Conservation (phyloP, 768 basidiomycete genomes). For the Crassisporium funariophilum region DNA sequence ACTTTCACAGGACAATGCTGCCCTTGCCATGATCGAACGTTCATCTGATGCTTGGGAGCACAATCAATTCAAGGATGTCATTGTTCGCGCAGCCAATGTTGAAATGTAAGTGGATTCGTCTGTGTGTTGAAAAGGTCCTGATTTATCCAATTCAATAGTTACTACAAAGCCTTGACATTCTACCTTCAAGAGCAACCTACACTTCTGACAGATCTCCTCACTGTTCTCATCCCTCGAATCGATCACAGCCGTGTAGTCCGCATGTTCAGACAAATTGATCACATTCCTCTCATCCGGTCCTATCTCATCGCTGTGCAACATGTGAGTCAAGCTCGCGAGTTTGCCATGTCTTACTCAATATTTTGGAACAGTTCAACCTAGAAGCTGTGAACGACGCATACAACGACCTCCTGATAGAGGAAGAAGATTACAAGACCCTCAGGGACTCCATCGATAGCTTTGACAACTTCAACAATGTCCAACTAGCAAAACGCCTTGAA, state of each 20-base stretch:
- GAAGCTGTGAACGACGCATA: constrained; percentile 98
- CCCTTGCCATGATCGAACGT: constrained; percentile 97
- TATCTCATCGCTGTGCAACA: constrained; percentile 98
- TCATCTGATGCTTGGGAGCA: constrained; percentile 99
- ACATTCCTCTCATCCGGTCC: constrained; percentile 92
- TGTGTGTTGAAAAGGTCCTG: not conserved
- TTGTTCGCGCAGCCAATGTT: constrained; percentile 95
- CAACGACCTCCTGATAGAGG: constrained; percentile 97
- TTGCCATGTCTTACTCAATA: constrained; percentile 4
- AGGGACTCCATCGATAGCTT: constrained; percentile 98
- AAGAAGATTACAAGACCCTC: constrained; percentile 97
- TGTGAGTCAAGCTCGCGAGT: constrained; percentile 45
- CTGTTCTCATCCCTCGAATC: constrained; percentile 90
- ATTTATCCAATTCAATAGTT: constrained; percentile 46
- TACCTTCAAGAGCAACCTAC: constrained; percentile 94
- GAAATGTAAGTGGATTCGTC: constrained; percentile 70
- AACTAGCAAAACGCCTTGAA: constrained; percentile 83
- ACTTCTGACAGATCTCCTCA: constrained; percentile 89
- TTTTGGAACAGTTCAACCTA: constrained; percentile 74
- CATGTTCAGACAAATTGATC: constrained; percentile 93
- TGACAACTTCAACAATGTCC: constrained; percentile 95
- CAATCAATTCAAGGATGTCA: constrained; percentile 98
- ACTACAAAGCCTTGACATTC: constrained; percentile 94
- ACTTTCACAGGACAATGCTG: constrained; percentile 81
- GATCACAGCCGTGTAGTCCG: constrained; percentile 95